These are phyloP conservation scores for Silybum marianum DNA, from an alignment of 129 eudicot species.

Conservation along the genomic window DNA sequence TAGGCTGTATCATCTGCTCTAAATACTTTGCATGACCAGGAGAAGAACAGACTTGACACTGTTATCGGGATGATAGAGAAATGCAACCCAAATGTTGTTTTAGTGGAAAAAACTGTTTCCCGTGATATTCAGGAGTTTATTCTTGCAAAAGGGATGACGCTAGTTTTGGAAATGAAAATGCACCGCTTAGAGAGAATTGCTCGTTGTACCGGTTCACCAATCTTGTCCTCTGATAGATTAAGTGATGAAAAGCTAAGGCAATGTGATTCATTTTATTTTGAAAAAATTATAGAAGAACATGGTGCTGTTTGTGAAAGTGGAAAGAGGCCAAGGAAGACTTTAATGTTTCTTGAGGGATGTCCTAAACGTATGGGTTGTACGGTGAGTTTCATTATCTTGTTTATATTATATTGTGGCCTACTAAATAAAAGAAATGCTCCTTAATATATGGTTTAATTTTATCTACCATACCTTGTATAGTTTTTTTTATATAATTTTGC, in stretches of 20 bases:
- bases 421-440: background rate
- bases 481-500: background rate
- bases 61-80: slow-evolving; percentile 56
- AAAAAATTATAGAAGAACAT: slow-evolving; percentile 84
- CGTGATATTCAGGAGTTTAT: slow-evolving; percentile 80
- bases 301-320: slow-evolving; percentile 56
- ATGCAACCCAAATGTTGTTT: slow-evolving; percentile 67
- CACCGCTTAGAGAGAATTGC: slow-evolving; percentile 87
- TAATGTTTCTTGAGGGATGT: slow-evolving; percentile 85
- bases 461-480: background rate
- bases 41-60: slow-evolving; percentile 48
- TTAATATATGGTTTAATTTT: background rate
- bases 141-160: slow-evolving; percentile 67
- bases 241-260: slow-evolving; percentile 62
- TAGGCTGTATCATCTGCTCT: slow-evolving; percentile 11
- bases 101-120: slow-evolving; percentile 89
- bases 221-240: slow-evolving; percentile 49
- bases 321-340: slow-evolving; percentile 74
- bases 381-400: slow-evolving; percentile 46
- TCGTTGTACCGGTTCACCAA: slow-evolving; percentile 78
- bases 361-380: slow-evolving; percentile 77
- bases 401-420: background rate
- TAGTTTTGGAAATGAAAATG: slow-evolving; percentile 84
- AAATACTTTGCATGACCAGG: slow-evolving; percentile 41
- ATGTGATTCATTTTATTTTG: slow-evolving; percentile 74